Conservation (phyloP, 805 yeast genomes). For the Blastobotrys chiropterorum region DNA sequence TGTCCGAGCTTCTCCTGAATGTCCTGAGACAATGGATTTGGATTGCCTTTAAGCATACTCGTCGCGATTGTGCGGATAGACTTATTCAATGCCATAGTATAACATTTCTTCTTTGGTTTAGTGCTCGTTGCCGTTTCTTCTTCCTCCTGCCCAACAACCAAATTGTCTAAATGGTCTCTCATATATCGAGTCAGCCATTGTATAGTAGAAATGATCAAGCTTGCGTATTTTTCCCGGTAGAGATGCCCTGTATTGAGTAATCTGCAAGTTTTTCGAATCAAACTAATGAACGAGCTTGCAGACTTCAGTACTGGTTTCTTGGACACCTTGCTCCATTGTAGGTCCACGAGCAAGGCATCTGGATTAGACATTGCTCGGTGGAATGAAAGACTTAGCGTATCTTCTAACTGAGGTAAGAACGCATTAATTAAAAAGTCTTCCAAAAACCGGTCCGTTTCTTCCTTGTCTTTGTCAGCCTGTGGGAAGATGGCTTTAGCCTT, state of each 20-base stretch:
- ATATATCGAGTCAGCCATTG: constrained; percentile 17
- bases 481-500: constrained; percentile 44
- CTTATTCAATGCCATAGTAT: background rate
- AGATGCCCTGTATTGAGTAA: constrained; percentile 54
- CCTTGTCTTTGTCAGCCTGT: constrained; percentile 18
- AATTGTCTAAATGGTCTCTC: constrained; percentile 12
- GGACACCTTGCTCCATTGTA: constrained; percentile 24
- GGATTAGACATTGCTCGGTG: constrained; percentile 38
- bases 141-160: constrained; percentile 14
- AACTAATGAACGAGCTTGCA: constrained; percentile 41
- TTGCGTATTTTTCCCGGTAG: constrained; percentile 51
- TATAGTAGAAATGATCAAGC: constrained; percentile 25
- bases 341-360: constrained; percentile 34
- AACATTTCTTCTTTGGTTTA: constrained; percentile 3
- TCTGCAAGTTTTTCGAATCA: constrained; percentile 44
- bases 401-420: constrained; percentile 59
- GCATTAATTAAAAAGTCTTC: constrained; percentile 55
- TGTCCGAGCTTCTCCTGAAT: constrained; percentile 8
- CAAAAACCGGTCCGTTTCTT: constrained; percentile 38
- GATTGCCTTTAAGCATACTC: background rate
- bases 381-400: constrained; percentile 48
- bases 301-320: constrained; percentile 34
- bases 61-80: background rate
- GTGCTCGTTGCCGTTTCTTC: constrained; percentile 8
- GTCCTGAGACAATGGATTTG: background rate